Base-by-base conservation (phyloP, 768 basidiomycete species). In the Sutorius australiensis region DNA sequence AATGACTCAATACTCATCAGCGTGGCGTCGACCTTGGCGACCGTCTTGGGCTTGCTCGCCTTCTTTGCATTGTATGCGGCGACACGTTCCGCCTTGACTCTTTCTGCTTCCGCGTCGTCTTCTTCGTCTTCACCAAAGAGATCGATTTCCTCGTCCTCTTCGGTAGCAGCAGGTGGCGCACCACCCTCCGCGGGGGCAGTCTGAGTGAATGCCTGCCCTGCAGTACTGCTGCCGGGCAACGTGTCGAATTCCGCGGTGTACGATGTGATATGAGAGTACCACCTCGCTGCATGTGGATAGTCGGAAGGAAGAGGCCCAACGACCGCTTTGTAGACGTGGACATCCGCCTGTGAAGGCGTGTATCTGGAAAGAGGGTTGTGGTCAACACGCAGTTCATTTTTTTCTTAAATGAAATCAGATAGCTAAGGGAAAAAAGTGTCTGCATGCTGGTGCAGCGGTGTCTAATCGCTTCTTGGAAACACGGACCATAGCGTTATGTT, bases 401-500 rank as follows among this genome's bases (percentile, higher is more conserved):
- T 32, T 48, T 41, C 31, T 7, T 21, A 45, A 33, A 64, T 52
- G 38, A 55, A 46, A 66, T 91, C 89, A 91, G 88, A 82, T 64
- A 69, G 85, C 86, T 81, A 84, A 79, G 86, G 78, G 24, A 24
- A 73, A 71, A 70, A 70, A 63, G 66, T 87, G 63, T 91, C 89
- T 76, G 86, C 89, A 90, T 75, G 70, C 70, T 80, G 76, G 73
- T 73, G 73, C 80, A 83, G 87, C 86, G 89, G 81, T 88, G 86
- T 92, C 90, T 93, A 86, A 77, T 84, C 88, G 84, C 87, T 82
- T 83, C 87, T 92, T 84, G 82, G 90, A 89, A 92, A 92, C 89
- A 91, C 90, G 90, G 89, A 92, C 90, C 91, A 91, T 88, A 88
- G 87, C 87, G 69, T 75, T 61, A 59, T 67, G 72, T 71, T 89